Evolutionary conservation across 2,329 filamentous ascomycete genomes (phyloP).

Genomic region (Samsoniella hepiali): DNA sequence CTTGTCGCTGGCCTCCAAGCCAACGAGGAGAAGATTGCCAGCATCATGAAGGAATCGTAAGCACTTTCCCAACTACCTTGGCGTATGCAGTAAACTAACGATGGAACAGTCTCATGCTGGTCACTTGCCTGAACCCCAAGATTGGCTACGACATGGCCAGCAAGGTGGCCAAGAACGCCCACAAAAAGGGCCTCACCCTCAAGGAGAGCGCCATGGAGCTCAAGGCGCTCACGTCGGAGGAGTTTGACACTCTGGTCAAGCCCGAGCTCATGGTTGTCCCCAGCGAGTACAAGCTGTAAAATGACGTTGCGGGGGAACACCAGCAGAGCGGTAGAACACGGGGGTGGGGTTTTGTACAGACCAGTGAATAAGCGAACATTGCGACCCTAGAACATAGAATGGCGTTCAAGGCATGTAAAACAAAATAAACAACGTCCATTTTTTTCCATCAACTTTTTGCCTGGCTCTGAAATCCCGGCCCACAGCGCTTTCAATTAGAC

Average conservation of each 20-base stretch:
- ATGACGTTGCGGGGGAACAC: neutral
- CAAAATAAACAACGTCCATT: neutral
- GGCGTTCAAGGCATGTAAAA: neutral
- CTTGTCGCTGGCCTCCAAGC: conserved; percentile 83
- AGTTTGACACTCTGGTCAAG: conserved; percentile 85
- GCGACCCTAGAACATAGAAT: neutral
- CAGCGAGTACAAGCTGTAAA: conserved; percentile 55
- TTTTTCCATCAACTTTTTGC: neutral
- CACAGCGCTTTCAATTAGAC: no score
- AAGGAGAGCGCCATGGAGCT: conserved; percentile 94
- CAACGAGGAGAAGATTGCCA: conserved; percentile 87
- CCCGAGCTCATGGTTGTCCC: conserved; percentile 95
- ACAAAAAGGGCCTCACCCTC: conserved; percentile 94
- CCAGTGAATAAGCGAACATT: neutral
- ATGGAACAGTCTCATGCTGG: conserved; percentile 80
- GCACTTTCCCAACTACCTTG: conserved; percentile 29
- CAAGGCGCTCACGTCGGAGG: conserved; percentile 79
- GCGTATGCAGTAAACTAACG: conserved; percentile 21
- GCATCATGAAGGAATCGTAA: conserved; percentile 92
- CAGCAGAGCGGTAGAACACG: no score
- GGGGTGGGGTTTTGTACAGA: neutral
- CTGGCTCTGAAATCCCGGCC: neutral
- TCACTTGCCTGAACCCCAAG: conserved; percentile 95
- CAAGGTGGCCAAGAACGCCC: conserved; percentile 97
- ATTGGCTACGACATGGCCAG: conserved; percentile 97